A percentile compares a stretch with the other conserved stretches of the same genome.
Conservation (phyloP, 768 basidiomycete genomes). For the Rubroboletus satanas region DNA sequence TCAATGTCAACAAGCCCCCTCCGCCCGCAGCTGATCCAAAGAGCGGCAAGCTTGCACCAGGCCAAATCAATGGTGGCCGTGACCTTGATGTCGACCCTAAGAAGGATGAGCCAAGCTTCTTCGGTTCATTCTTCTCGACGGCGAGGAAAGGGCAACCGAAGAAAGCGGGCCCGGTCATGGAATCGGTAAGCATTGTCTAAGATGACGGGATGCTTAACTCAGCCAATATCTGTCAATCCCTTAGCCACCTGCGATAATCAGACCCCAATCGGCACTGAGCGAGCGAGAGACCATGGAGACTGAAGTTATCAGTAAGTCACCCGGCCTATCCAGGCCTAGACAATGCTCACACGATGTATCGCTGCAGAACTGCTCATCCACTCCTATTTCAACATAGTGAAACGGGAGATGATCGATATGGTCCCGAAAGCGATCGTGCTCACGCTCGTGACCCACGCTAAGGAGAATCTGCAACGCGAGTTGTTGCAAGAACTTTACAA, state of each 20-base stretch:
- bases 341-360: conserved; percentile 1
- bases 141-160: conserved; percentile 58
- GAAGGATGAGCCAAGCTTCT: conserved; percentile 90
- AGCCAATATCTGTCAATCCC: neutral
- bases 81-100: conserved; percentile 89
- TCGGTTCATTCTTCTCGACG: conserved; percentile 90
- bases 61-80: conserved; percentile 84
- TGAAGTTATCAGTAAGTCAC: conserved; percentile 93
- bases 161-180: conserved; percentile 58
- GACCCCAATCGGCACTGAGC: conserved; percentile 85
- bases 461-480: conserved; percentile 92
- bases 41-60: conserved; percentile 54
- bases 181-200: conserved; percentile 41
- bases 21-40: conserved; percentile 59
- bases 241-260: conserved; percentile 81
- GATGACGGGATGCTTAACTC: conserved; percentile 13
- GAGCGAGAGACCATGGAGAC: conserved; percentile 98
- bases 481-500: conserved; percentile 96
- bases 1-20: conserved; percentile 79
- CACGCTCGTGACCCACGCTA: conserved; percentile 88
- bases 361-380: conserved; percentile 83
- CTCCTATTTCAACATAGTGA: conserved; percentile 97
- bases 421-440: conserved; percentile 93
- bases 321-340: neutral
- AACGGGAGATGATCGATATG: conserved; percentile 99